Base-by-base conservation (phyloP, 176 grass and related monocot species). In the Musa acuminata region DNA sequence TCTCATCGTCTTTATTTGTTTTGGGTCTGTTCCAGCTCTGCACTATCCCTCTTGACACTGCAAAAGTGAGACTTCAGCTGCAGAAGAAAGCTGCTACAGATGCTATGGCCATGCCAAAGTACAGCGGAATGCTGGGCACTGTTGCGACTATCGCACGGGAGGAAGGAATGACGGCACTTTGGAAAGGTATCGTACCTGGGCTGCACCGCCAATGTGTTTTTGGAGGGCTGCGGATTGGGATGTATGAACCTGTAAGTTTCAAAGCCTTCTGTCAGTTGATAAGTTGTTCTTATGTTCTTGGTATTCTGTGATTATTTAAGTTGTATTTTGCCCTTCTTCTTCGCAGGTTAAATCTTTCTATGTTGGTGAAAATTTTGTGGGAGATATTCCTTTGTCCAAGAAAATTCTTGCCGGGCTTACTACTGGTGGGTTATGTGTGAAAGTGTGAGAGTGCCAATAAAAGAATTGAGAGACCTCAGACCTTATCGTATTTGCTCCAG, bases 51-150 rank as follows among this genome's bases (percentile, higher is more conserved):
- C 81, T 92, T 49, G 93, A 96, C 85, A 96, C 87, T 58, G 93
- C 93, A 77, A 96, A 96, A 79, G 93, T 96, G 73, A 87, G 90
- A 51, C 93, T 96, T 84, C 93, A 92, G 89, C 79, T 96, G 74
- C 93, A 96, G 53, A 96, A 85, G 85, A 89, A 90, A 80, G 79
- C 76, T 3, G 49, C 80, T 2, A 13, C 64, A 25, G 64, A 77
- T 68, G 73, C 24, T 13, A 0, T 17, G 17, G 75, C 29, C 1
- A 26, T 51, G 68, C 64, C 55, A 20, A 87, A 87, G 71, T 87
- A 87, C 85, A 85, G 84, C n/a, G 93, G 93, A 68, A 81, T 79
- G 85, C 65, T 96, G 12, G 74, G 74, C 50, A 96, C 90, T 14
- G 82, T 96, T 22, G 22, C 81, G 16, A 85, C 51, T 14, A 92